These are phyloP conservation scores for Hysterium pulicare DNA, from an alignment of 2,329 filamentous ascomycete species.

Conservation along the genomic window DNA sequence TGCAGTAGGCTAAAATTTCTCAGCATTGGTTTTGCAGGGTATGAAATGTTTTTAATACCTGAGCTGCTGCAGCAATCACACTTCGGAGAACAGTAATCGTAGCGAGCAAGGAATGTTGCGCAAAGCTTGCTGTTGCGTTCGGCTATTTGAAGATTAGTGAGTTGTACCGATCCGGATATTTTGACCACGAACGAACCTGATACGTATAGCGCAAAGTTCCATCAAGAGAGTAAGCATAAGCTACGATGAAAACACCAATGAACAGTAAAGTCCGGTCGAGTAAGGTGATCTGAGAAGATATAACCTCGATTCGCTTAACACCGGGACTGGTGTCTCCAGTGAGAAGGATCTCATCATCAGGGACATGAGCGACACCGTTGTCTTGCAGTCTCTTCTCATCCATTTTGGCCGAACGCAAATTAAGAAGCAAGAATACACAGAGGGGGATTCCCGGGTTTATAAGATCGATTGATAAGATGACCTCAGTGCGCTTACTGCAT, in stretches of 20 bases:
- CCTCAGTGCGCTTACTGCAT: too few species aligned
- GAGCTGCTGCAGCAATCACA: slow-evolving; percentile 56
- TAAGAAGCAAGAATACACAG: background rate
- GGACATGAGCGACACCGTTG: background rate
- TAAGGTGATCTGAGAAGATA: slow-evolving; percentile 50
- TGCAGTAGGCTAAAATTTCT: slow-evolving; percentile 48
- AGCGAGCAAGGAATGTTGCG: slow-evolving; percentile 52
- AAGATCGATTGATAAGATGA: slow-evolving; percentile 1
- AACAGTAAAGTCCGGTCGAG: slow-evolving; percentile 55
- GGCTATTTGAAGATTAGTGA: slow-evolving; percentile 30
- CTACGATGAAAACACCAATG: slow-evolving; percentile 56
- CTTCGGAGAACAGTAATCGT: slow-evolving; percentile 57
- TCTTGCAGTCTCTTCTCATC: background rate
- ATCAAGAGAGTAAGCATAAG: slow-evolving; percentile 60
- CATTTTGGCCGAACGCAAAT: background rate
- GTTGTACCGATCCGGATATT: background rate
- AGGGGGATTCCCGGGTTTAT: background rate
- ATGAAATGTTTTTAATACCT: slow-evolving; percentile 4
- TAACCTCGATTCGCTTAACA: slow-evolving; percentile 54
- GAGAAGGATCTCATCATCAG: slow-evolving; percentile 7
- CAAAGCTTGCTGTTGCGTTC: slow-evolving; percentile 50
- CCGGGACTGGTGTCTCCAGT: slow-evolving; percentile 41
- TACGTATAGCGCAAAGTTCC: slow-evolving; percentile 54
- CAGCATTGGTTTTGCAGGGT: background rate
- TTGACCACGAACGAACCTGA: slow-evolving; percentile 36